Evolutionary conservation across 192 early-diverging fungal genomes (phyloP).

Genomic region (Rhizoclosmatium globosum): DNA sequence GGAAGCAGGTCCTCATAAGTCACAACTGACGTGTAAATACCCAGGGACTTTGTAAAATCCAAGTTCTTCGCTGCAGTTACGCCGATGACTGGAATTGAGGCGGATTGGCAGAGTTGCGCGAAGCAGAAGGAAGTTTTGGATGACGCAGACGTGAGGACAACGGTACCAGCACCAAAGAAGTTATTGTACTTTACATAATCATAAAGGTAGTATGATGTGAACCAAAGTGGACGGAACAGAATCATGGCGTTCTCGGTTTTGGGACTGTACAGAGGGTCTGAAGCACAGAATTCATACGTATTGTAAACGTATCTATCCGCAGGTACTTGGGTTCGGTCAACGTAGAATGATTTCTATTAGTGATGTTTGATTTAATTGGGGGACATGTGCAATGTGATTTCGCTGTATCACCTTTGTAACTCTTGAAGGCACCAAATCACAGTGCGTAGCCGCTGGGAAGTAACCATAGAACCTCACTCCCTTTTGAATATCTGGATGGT

Average conservation of each 20-base stretch:
- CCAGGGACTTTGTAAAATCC: conserved; percentile 39
- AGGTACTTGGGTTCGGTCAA: conserved; percentile 48
- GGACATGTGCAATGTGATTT: not conserved
- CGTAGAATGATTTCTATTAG: conserved; percentile 35
- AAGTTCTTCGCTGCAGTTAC: conserved; percentile 46
- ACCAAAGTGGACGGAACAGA: conserved; percentile 53
- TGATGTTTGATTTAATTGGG: not conserved
- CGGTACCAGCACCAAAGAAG: conserved; percentile 41
- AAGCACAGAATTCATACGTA: conserved; percentile 27
- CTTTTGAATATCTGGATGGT: conserved; percentile 9
- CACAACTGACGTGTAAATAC: conserved; percentile 48
- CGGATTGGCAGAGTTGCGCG: conserved; percentile 36
- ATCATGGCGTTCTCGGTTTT: conserved; percentile 43
- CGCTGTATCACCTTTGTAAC: not conserved
- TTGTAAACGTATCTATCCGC: conserved; percentile 50
- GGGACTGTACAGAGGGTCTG: conserved; percentile 42
- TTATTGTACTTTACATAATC: conserved; percentile 44
- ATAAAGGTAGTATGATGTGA: conserved; percentile 48
- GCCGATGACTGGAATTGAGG: conserved; percentile 37
- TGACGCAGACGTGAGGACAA: conserved; percentile 47
- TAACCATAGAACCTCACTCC: conserved; percentile 56
- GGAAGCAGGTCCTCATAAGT: conserved; percentile 25
- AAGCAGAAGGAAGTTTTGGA: conserved; percentile 55
- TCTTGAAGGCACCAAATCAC: not conserved
- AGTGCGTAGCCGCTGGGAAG: conserved; percentile 41